phyloP scores from a whole-genome alignment of 2,329 filamentous ascomycete genomes.

The Arthrobotrys iridis region DNA sequence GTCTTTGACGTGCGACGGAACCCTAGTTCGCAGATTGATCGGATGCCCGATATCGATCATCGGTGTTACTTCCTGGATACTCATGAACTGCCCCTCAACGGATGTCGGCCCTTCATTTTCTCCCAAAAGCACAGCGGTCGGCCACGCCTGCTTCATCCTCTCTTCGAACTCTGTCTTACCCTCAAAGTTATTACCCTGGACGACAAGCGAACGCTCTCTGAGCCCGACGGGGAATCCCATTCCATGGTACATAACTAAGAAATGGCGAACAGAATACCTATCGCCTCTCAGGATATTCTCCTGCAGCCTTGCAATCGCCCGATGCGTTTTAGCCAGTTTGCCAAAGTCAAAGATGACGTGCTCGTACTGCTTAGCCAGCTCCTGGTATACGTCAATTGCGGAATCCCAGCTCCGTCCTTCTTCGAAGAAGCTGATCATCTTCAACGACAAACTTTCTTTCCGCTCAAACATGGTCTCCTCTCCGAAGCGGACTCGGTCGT shows the following conservation, averaged over 20 bases:
- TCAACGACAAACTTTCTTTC: constrained; percentile 89
- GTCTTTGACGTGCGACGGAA: constrained; percentile 84
- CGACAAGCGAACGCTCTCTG: constrained; percentile 90
- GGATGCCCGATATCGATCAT: constrained; percentile 84
- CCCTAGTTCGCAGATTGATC: constrained; percentile 86
- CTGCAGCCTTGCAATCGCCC: constrained; percentile 91
- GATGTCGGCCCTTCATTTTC: constrained; percentile 76
- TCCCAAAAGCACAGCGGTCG: constrained; percentile 81
- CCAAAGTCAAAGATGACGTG: constrained; percentile 87
- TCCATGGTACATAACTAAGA: constrained; percentile 88
- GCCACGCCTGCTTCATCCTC: constrained; percentile 90
- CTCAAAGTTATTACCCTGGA: constrained; percentile 82
- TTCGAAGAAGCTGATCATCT: constrained; percentile 94
- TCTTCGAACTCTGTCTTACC: constrained; percentile 84
- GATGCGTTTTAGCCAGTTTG: constrained; percentile 87
- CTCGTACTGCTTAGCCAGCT: constrained; percentile 92
- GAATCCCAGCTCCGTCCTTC: constrained; percentile 94
- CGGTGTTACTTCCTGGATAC: constrained; percentile 81
- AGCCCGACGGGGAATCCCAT: constrained; percentile 84
- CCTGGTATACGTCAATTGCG: constrained; percentile 85
- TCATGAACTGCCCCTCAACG: constrained; percentile 88
- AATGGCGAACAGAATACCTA: constrained; percentile 82
- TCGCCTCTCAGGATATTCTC: constrained; percentile 87
- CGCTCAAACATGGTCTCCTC: constrained; percentile 89
- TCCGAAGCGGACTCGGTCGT: constrained; percentile 74